A percentile compares a stretch with the other conserved stretches of the same genome.
phyloP scores from a whole-genome alignment of 352 stramenopile species.

The Pythium rhizo-oryzae region DNA sequence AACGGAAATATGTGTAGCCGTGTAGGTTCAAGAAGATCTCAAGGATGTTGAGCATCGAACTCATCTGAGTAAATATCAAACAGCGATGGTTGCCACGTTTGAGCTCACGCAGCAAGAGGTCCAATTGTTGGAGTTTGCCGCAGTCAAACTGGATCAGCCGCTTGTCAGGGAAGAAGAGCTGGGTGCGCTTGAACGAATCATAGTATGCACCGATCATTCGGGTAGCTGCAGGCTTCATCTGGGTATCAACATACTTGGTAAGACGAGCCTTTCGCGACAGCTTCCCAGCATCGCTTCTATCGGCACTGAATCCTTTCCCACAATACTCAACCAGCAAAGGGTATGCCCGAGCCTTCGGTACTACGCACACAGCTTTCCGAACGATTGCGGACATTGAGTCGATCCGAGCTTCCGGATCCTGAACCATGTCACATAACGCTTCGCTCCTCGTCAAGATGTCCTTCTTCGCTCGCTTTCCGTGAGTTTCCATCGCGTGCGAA shows the following conservation, averaged over 20 bases:
- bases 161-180: constrained; percentile 98
- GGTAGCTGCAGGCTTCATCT: constrained; percentile 37
- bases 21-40: constrained; percentile 99
- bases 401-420: constrained; percentile 46
- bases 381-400: constrained; percentile 46
- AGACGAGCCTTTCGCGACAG: constrained; percentile 40
- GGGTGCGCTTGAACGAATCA: constrained; percentile 72
- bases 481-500: constrained; percentile 72
- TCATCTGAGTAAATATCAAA: constrained; percentile 99
- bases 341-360: constrained; percentile 63
- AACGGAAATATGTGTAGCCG: constrained; percentile 97
- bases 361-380: constrained; percentile 71
- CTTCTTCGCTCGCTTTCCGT: constrained; percentile 31
- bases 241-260: constrained; percentile 26
- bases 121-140: constrained; percentile 90
- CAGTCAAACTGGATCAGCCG: constrained; percentile 97
- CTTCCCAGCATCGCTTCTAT: constrained; percentile 18
- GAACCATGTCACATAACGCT: constrained; percentile 55
- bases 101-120: constrained; percentile 94
- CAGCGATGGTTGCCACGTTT: constrained; percentile 94
- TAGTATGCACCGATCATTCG: constrained; percentile 52
- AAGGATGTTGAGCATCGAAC: constrained; percentile 99
- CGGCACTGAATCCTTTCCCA: constrained; percentile 43
- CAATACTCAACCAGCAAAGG: constrained; percentile 42
- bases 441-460: constrained; percentile 28